phyloP scores from a whole-genome alignment of 352 stramenopile species.

The Blastocystis sp. region DNA sequence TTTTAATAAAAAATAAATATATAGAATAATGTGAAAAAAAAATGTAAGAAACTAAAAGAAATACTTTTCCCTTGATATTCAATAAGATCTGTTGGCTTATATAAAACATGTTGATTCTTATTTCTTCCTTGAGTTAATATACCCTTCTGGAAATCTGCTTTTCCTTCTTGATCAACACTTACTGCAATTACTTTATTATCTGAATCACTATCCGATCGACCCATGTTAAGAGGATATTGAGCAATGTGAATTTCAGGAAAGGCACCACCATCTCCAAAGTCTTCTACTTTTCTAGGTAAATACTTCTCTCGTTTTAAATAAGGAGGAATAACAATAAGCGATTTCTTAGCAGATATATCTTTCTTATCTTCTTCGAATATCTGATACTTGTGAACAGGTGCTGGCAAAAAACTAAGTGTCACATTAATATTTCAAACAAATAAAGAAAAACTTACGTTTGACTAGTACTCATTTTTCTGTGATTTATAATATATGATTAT shows the following conservation, averaged over 20 bases:
- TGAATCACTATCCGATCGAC: slow-evolving; percentile 58
- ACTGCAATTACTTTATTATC: slow-evolving; percentile 60
- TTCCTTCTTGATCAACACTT: slow-evolving; percentile 68
- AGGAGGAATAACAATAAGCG: slow-evolving; percentile 32
- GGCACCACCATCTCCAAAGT: slow-evolving; percentile 88
- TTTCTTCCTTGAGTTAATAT: slow-evolving; percentile 79
- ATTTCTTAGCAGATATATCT: no score
- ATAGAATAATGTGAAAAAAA: no score
- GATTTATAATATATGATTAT: no score
- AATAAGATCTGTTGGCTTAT: slow-evolving; percentile 1
- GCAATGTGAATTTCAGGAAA: slow-evolving; percentile 93
- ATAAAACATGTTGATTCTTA: slow-evolving; percentile 40
- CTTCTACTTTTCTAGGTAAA: slow-evolving; percentile 43
- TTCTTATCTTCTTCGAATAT: no score
- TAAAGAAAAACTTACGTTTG: no score
- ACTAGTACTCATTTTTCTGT: no score
- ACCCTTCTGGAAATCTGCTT: slow-evolving; percentile 70
- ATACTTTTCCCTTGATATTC: neutral
- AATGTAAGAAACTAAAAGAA: neutral
- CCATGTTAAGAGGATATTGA: slow-evolving; percentile 84
- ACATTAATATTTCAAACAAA: no score
- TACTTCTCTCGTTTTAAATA: slow-evolving; percentile 39
- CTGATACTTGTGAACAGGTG: no score
- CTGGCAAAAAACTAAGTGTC: no score
- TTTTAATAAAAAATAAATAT: no score